Base-by-base conservation (phyloP, 805 yeast species). In the Nematodospora valgi region DNA sequence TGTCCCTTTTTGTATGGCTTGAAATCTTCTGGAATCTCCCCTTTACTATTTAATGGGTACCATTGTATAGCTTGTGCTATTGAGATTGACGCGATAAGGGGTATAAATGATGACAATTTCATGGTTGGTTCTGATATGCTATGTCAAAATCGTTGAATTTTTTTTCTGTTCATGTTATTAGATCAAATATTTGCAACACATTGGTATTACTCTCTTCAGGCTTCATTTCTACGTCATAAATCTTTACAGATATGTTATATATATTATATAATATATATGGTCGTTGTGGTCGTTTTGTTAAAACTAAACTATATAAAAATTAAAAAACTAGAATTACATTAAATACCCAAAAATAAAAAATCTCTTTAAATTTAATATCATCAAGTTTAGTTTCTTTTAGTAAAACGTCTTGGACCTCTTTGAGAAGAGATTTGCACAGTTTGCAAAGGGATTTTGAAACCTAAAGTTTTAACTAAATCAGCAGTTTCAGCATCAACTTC, bases 401-500 rank as follows among this genome's bases (percentile, higher is more conserved):
- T 83, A 83, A 74, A 85, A 78, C 95, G 84, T 82, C 91, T 84
- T 70, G 79, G 74, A 57, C 78, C 79, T 78, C 94, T 86, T 76
- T 84, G 87, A 65, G 93, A 74, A 68, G 95, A 83, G 62, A 87
- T 85, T 58, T 86, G 73, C 66, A 82, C 80, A 62, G 88, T 88
- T 64, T 81, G 80, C 64, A 85, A 70, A 69, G 95, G 94, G 62
- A 87, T 77, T 62, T 63, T 63, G 82, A 85, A 82, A 66, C 98
- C 98, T 65, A 91, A 80, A 57, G 91, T 66, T 78, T 88, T 86
- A 64, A 91, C 88, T 74, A 91, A 80, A 66, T 85, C 93, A 66
- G 87, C 87, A 63, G 98, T 91, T 76, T 88, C 96, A 68, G 85
- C 77, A 74, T 91, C 98, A 68, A 91, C 95, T 76, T 86, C 89